Evolutionary conservation across 371 early-diverging fungal genomes (phyloP).

Genomic region (Circinella umbellata): DNA sequence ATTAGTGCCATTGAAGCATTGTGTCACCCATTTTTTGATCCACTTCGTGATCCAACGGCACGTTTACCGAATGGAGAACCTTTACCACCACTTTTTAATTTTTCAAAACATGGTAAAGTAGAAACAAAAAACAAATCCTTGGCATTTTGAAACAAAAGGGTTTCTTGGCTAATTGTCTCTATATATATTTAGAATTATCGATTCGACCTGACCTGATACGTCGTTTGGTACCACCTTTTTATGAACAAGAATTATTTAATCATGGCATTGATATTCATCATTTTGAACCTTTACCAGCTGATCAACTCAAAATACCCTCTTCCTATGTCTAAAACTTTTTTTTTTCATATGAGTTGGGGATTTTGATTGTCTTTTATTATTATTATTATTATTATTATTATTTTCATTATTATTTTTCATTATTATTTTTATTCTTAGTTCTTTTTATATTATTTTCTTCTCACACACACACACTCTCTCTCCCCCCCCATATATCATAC

Average conservation of each 20-base stretch:
- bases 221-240: conserved; percentile 67
- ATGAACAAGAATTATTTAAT: conserved; percentile 50
- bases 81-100: conserved; percentile 90
- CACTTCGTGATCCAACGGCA: conserved; percentile 85
- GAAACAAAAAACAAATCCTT: neutral
- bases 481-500: too few relatives aligned
- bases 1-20: conserved; percentile 94
- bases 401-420: too few relatives aligned
- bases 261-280: conserved; percentile 51
- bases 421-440: too few relatives aligned
- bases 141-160: neutral
- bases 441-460: too few relatives aligned
- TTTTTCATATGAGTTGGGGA: neutral
- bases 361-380: too few relatives aligned
- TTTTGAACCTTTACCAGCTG: conserved; percentile 49
- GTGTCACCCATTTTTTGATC: conserved; percentile 96
- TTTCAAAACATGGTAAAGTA: conserved; percentile 69
- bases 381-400: too few relatives aligned
- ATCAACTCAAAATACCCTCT: conserved; percentile 37
- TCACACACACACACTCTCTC: too few relatives aligned
- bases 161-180: neutral
- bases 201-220: conserved; percentile 63
- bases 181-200: conserved; percentile 43
- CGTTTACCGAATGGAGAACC: conserved; percentile 78
- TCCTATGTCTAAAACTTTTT: conserved; percentile 15